Conservation (phyloP, 2,329 filamentous ascomycete genomes). For the Cercospora sojina region DNA sequence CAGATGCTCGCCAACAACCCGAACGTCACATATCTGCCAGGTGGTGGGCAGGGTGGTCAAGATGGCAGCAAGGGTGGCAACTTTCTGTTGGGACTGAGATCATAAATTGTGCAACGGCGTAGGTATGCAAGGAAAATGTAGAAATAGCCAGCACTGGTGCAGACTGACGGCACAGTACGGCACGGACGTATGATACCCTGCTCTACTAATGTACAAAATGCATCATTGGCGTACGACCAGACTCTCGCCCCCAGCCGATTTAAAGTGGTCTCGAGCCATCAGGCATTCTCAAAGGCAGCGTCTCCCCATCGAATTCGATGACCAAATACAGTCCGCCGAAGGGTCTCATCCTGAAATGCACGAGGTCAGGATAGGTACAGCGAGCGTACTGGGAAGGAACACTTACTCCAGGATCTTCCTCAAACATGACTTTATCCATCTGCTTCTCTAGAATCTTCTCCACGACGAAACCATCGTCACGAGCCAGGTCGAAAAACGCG, state of each 20-base stretch:
- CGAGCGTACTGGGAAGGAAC: background rate
- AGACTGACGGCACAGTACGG: background rate
- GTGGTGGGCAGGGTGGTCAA: constrained; percentile 59
- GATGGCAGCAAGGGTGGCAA: constrained; percentile 57
- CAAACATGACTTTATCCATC: constrained; percentile 85
- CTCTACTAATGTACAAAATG: constrained; percentile 14
- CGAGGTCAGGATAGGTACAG: background rate
- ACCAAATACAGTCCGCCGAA: constrained; percentile 79
- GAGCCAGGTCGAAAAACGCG: constrained; percentile 77
- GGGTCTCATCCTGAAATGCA: constrained; percentile 62
- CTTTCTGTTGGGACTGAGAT: constrained; percentile 66
- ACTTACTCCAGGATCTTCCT: constrained; percentile 74
- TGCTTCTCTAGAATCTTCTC: constrained; percentile 77
- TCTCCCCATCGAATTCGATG: constrained; percentile 67
- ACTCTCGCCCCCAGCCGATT: background rate
- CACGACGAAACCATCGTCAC: constrained; percentile 69
- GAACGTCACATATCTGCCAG: constrained; percentile 91
- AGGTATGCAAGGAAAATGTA: constrained; percentile 2
- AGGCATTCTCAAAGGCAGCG: background rate
- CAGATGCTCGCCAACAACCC: constrained; percentile 85
- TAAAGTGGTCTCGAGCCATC: background rate
- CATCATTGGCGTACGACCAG: background rate
- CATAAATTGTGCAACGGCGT: constrained; percentile 33
- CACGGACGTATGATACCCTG: constrained; percentile 23
- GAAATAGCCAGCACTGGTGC: background rate